Evolutionary conservation across 176 grass and related monocot species (phyloP), one percentile per base, ranked within the genome.

Genomic region (Oryza australiensis): DNA sequence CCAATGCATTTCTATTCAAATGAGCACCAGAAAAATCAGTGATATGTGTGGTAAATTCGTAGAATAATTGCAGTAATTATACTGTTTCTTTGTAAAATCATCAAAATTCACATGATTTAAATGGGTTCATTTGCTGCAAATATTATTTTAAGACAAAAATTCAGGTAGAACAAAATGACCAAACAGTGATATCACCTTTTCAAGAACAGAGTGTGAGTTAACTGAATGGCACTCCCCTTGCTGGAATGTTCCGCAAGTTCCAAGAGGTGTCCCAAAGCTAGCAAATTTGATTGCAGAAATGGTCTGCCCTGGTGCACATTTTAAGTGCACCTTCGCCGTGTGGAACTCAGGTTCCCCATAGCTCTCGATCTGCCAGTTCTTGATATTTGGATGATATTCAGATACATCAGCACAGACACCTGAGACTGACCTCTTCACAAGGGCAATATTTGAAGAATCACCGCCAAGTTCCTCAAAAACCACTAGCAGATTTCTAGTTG

Each of bases 401-500:
- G 97, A 95, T 68, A 99, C 93, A 80, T 99, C 97, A 51, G 97
- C 97, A 38, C 97, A 99, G 46, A 99, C 93, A 48, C 83, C 90
- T 71, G 97, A 95, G 66, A 99, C 91, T 2, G 93, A 90, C 81
- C 89, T 87, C 76, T 94, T 99, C 65, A 78, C 85, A 28, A 99
- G 80, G 51, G 90, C 73, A 75, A 99, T 94, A 80, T 95, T 95
- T 1, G 82, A 77, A 22, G 93, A 90, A 75, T 99, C 93, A 26
- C 97, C 97, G 22, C 97, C 93, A 64, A 99, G 87, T 76, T 99
- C 97, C 88, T 99, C 97, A 8, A 99, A 99, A 64, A 99, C 89
- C 53, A 99, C 97, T 35, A 99, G 28, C 1, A 99, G 87, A 82
- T 99, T 99, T 85, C 87, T 89, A 33, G 80, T 90, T 26, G 96